Base-by-base conservation (phyloP, 108 stramenopile species). In the Nitzschia inconspicua region DNA sequence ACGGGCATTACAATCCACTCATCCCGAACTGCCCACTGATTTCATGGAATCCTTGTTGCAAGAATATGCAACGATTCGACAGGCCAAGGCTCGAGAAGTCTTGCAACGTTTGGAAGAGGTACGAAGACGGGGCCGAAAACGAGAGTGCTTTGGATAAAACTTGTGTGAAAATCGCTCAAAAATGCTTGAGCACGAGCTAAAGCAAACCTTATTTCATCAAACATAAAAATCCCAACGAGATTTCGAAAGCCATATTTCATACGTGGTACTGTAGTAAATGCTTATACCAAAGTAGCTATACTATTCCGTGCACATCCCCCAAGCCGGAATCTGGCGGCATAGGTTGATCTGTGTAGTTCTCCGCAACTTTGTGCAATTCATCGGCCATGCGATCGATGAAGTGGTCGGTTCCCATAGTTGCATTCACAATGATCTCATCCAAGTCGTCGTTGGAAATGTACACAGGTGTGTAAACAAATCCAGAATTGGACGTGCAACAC, bases 111-210 rank as follows among this genome's bases (percentile, higher is more conserved):
- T 95, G 13, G 86, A 83, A 30, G 85, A 89, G 55, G 96, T 97
- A 26, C 82, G 94, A 36, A 50, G 68, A 54, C 71, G 96, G 49
- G 96, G 94, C 7, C 71, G 96, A 29, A 97, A 97, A 53, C 79
- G 96, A 44, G 93, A 95, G 43, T 94, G 93, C 57, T 95, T 97
- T 73, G 96, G 94, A n/a, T 97, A 74, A 77, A 44, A 25, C 37
- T 4, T 27, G 0, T 39, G 1, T 39, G 37, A n/a, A n/a, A n/a
- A n/a, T n/a, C n/a, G n/a, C n/a, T n/a, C n/a, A n/a, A n/a, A n/a
- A n/a, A n/a, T n/a, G n/a, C n/a, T n/a, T n/a, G n/a, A n/a, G n/a
- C n/a, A n/a, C n/a, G n/a, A n/a, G n/a, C n/a, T n/a, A n/a, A n/a
- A n/a, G n/a, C n/a, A n/a, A n/a, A n/a, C n/a, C n/a, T n/a, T n/a